These are phyloP conservation scores for Cladophialophora immunda DNA, from an alignment of 2,329 filamentous ascomycete species.

Conservation along the genomic window DNA sequence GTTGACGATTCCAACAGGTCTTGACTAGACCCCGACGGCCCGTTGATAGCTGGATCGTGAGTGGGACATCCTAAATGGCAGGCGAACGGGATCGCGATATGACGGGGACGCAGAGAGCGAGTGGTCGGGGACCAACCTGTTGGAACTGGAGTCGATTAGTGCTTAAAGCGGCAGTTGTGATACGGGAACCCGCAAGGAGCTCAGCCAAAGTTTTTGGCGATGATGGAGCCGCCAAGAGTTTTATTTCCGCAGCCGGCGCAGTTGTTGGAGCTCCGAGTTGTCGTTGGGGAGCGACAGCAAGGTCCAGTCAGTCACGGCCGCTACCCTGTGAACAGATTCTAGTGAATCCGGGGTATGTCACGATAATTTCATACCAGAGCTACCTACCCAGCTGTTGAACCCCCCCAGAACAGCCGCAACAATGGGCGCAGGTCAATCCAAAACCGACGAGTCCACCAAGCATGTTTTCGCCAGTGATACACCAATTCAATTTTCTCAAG, in stretches of 20 bases:
- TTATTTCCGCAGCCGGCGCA: slow-evolving; percentile 15
- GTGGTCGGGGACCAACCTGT: background rate
- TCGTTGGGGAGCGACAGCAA: slow-evolving; percentile 1
- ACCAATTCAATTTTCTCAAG: slow-evolving; percentile 41
- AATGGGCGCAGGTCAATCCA: slow-evolving; percentile 72
- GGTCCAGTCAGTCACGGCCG: slow-evolving; percentile 4
- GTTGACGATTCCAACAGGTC: background rate
- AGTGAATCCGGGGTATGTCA: slow-evolving; percentile 16
- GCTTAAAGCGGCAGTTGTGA: slow-evolving; percentile 4
- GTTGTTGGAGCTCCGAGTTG: background rate
- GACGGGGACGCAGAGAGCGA: background rate
- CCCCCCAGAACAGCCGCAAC: slow-evolving; percentile 12
- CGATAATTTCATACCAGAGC: background rate
- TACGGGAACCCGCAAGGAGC: background rate
- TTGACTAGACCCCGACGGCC: slow-evolving; percentile 2
- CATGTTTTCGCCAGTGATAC: slow-evolving; percentile 70
- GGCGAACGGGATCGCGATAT: background rate
- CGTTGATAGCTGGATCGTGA: background rate
- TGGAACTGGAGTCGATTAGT: background rate
- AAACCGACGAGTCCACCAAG: slow-evolving; percentile 63
- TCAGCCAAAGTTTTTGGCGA: background rate
- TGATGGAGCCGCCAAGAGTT: background rate
- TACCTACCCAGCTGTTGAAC: background rate
- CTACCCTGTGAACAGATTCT: slow-evolving; percentile 9
- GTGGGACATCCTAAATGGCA: background rate